phyloP scores from a whole-genome alignment of 1,284 basidiomycete species.

The Chalciporus piperatoides region DNA sequence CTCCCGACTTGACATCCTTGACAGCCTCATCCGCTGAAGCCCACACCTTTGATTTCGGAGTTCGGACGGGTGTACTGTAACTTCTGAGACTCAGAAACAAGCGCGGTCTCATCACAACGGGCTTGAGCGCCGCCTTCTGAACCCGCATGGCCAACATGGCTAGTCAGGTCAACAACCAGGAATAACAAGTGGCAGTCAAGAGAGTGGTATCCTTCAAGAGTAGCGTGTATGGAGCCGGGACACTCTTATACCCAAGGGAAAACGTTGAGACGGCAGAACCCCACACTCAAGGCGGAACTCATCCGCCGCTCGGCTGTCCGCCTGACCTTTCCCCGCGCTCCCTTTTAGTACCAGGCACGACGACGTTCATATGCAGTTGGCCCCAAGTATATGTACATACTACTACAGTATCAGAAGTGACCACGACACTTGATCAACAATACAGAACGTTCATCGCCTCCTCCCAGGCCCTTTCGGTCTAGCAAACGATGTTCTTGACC shows the following conservation, averaged over 20 bases:
- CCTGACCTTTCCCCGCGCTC: neutral
- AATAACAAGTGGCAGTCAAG: neutral
- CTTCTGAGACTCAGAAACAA: conserved; percentile 15
- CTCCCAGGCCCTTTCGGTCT: conserved; percentile 56
- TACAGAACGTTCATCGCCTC: conserved; percentile 30
- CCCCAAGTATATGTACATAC: no score
- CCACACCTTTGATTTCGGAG: conserved; percentile 72
- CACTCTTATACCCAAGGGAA: no score
- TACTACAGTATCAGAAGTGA: no score
- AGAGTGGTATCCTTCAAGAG: neutral
- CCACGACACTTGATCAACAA: no score
- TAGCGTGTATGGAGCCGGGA: neutral
- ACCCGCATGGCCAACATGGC: conserved; percentile 22
- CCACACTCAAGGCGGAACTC: conserved; percentile 13
- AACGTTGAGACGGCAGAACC: no score
- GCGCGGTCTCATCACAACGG: conserved; percentile 16
- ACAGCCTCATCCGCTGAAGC: conserved; percentile 77
- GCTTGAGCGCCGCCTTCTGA: conserved; percentile 13
- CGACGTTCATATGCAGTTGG: no score
- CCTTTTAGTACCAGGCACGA: no score
- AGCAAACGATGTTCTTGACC: conserved; percentile 50
- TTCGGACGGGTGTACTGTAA: conserved; percentile 23
- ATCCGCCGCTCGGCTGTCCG: conserved; percentile 16
- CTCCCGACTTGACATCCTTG: conserved; percentile 76
- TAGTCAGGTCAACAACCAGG: neutral